phyloP scores from a whole-genome alignment of 176 grass and related monocot genomes.

The Secale cereale region DNA sequence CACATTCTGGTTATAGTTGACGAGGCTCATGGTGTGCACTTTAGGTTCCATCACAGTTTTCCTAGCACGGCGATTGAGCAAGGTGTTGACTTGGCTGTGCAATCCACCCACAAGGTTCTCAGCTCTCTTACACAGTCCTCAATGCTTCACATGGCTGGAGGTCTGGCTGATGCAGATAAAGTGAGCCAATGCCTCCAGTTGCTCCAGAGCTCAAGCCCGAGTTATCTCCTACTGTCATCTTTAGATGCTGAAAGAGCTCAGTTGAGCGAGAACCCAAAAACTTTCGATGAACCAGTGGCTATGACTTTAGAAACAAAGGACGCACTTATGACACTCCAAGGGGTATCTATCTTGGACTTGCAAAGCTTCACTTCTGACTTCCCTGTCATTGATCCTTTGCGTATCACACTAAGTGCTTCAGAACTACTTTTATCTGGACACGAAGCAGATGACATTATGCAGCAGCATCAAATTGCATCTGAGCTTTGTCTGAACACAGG shows the following conservation, averaged over 20 bases:
- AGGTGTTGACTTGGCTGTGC: slow-evolving; percentile 71
- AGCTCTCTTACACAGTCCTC: slow-evolving; percentile 89
- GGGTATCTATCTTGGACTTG: slow-evolving; percentile 57
- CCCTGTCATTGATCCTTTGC: slow-evolving; percentile 68
- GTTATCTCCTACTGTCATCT: slow-evolving; percentile 80
- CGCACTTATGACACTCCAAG: slow-evolving; percentile 43
- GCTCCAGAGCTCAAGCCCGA: slow-evolving; percentile 88
- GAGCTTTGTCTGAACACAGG: slow-evolving; percentile 71
- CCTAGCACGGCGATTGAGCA: slow-evolving; percentile 60
- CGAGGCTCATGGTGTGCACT: slow-evolving; percentile 76
- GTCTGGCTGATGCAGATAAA: slow-evolving; percentile 55
- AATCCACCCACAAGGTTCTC: slow-evolving; percentile 96
- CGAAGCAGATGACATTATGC: slow-evolving; percentile 51
- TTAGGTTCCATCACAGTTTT: slow-evolving; percentile 59
- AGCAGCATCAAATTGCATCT: slow-evolving; percentile 49
- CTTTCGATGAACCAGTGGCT: slow-evolving; percentile 51
- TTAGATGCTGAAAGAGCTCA: slow-evolving; percentile 88
- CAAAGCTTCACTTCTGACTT: slow-evolving; percentile 55
- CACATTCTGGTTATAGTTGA: slow-evolving; percentile 76
- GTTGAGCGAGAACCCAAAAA: slow-evolving; percentile 36
- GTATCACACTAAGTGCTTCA: slow-evolving; percentile 56
- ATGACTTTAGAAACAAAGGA: slow-evolving; percentile 44
- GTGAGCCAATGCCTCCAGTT: slow-evolving; percentile 65
- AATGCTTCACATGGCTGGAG: slow-evolving; percentile 74
- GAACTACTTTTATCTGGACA: slow-evolving; percentile 53